phyloP scores from a whole-genome alignment of 2,329 filamentous ascomycete species.

The Aspergillus viridinutans region DNA sequence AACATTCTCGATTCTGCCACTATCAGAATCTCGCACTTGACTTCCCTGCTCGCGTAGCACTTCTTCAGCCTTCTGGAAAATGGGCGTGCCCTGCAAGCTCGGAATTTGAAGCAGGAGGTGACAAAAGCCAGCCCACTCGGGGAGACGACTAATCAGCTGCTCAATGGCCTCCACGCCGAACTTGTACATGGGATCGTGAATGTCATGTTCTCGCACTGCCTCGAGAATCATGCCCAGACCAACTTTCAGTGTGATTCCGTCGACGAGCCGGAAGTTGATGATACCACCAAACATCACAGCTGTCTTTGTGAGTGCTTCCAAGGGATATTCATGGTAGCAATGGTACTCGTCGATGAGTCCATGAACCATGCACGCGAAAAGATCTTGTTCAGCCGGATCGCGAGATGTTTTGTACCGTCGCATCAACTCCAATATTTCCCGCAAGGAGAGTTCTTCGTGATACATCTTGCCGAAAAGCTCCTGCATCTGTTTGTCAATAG shows the following conservation, averaged over 20 bases:
- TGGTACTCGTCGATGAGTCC: slow-evolving; percentile 96
- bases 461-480: slow-evolving; percentile 99
- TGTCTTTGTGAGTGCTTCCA: slow-evolving; percentile 93
- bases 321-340: slow-evolving; percentile 90
- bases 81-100: slow-evolving; percentile 77
- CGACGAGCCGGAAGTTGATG: slow-evolving; percentile 88
- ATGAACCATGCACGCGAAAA: slow-evolving; percentile 98
- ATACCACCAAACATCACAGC: slow-evolving; percentile 95
- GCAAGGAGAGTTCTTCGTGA: slow-evolving; percentile 79
- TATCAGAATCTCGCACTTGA: slow-evolving; percentile 53
- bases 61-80: slow-evolving; percentile 76
- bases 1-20: slow-evolving; percentile 33
- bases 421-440: slow-evolving; percentile 78
- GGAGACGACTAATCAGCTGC: slow-evolving; percentile 75
- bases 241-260: slow-evolving; percentile 83
- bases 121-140: slow-evolving; percentile 95
- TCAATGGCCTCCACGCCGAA: slow-evolving; percentile 94
- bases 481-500: slow-evolving; percentile 88
- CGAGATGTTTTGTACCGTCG: slow-evolving; percentile 83
- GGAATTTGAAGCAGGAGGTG: slow-evolving; percentile 77
- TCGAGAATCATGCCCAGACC: slow-evolving; percentile 98
- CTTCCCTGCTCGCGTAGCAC: slow-evolving; percentile 66
- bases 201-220: slow-evolving; percentile 77
- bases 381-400: slow-evolving; percentile 80
- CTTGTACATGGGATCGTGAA: slow-evolving; percentile 92